Base-by-base conservation (phyloP, 1,284 basidiomycete species). In the Heliocybe sulcata region DNA sequence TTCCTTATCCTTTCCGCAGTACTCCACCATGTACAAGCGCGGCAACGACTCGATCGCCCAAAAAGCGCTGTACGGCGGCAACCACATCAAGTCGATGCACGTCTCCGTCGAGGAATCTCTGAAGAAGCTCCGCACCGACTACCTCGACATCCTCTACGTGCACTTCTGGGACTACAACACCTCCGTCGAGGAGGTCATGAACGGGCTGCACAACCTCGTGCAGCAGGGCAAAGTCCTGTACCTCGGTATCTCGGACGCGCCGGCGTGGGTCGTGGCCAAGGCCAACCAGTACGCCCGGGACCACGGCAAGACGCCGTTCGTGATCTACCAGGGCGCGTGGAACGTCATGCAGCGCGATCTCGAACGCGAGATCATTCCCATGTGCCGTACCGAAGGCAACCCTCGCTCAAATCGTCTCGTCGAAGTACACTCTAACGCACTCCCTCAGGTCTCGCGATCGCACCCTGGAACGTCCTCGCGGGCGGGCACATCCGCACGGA, bases 241-340 rank as follows among this genome's bases (percentile, higher is more conserved):
- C 59, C 65, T 78, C 56, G 33, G 56, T 38, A 53, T 63, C 25
- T 66, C 64, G 11, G 76, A 80, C 55, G 75, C 73, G 4, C 81
- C 80, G 0, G 80, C 82, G 0, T 83, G 79, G 79, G 62, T 82
- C 38, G 79, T 83, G 26, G 60, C 74, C 11, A 70, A 71, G 6
- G 78, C 76, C 25, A 82, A 83, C 63, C 71, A 72, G 53, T 83
- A 82, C 58, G 82, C 82, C 14, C 64, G 66, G 2, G 67, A 69
- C 26, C 67, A 75, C 50, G 75, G 72, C 4, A 70, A 77, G 64
- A 73, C 77, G 1, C 79, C 74, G 6, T 84, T 84, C 58, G 72
- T 76, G 47, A 68, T 84, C 55, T 85, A 81, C 63, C 80, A 83
- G 64, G 82, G 81, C 26, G 59, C 62, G 11, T 85, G 77, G 77